A percentile compares a stretch with the other conserved stretches of the same genome.
phyloP scores from a whole-genome alignment of 1,139 yeast genomes.

The Hyphopichia pseudoburtonii region DNA sequence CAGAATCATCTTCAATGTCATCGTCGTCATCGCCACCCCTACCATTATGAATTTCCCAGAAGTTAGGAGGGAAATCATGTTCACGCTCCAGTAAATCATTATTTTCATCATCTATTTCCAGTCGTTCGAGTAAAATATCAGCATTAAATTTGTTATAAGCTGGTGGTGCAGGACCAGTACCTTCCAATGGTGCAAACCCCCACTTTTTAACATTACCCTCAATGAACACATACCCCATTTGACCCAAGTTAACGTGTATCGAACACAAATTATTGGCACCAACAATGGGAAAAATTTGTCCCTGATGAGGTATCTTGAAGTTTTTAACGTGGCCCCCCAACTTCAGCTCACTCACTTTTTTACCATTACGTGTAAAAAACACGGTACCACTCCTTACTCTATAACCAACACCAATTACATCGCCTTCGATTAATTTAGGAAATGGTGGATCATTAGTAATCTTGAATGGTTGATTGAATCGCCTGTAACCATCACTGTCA shows the following conservation, averaged over 20 bases:
- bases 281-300: constrained; percentile 50
- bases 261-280: constrained; percentile 56
- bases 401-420: constrained; percentile 67
- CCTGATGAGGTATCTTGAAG: constrained; percentile 35
- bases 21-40: constrained; percentile 11
- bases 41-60: constrained; percentile 40
- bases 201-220: constrained; percentile 63
- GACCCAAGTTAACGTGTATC: constrained; percentile 57
- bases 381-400: constrained; percentile 60
- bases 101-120: constrained; percentile 51
- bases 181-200: constrained; percentile 66
- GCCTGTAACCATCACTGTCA: constrained; percentile 53
- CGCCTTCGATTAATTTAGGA: constrained; percentile 54
- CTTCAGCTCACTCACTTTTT: constrained; percentile 62
- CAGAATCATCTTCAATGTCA: constrained; percentile 11
- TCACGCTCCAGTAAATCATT: constrained; percentile 46
- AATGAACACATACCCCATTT: constrained; percentile 56
- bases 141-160: constrained; percentile 54
- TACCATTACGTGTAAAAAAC: constrained; percentile 70
- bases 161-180: constrained; percentile 64
- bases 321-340: constrained; percentile 67
- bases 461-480: constrained; percentile 52
- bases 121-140: constrained; percentile 54
- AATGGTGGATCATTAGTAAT: constrained; percentile 39
- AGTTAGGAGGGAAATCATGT: constrained; percentile 57